Base-by-base conservation (phyloP, 768 basidiomycete species). In the Tylopilus subfusipes region DNA sequence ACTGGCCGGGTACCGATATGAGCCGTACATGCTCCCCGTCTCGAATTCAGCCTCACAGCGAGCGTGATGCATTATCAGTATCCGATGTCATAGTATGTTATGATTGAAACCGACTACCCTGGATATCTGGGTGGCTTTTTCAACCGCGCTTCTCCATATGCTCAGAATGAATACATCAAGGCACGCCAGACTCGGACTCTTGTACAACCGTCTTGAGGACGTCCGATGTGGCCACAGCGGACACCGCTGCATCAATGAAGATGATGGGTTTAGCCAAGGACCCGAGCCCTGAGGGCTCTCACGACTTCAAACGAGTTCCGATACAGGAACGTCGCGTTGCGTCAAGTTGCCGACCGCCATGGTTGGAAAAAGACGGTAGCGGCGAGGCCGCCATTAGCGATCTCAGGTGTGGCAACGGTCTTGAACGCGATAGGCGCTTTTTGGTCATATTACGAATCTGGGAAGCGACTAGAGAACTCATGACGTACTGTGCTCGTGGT, bases 191-290 rank as follows among this genome's bases (percentile, higher is more conserved):
- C 75, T 16, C 90, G 88, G 21, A 93, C 84, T 77, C 90, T 40
- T 84, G 74, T 0, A 89, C 89, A 42, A 93, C 66, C 2, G 91
- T 90, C 65, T 94, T 93, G 52, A 93, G 72, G 1, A 93, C 85
- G 67, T 95, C 91, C 4, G 87, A 91, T 1, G 92, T 7, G 25
- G 25, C 13, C 91, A 44, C 93, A 76, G 44, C 92, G 79, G 9
- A 97, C 90, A 54, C 96, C 94, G 14, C 95, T 95, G 64, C 14
- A 18, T 98, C 96, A n/a, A 93, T 82, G 61, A 88, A 90, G 22
- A 97, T 53, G 78, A 81, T 38, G 81, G 78, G 55, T 90, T 89
- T 2, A 90, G 87, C 73, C 90, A 89, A 12, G 78, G 75, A 87
- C 72, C 6, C 84, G 27, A 83, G 79, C 55, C 54, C 82, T 82